Percentiles rank a stretch among this genome's conserved stretches.
These are phyloP conservation scores for Ophiostoma tasmaniense DNA, from an alignment of 2,329 filamentous ascomycete genomes.

Conservation along the genomic window DNA sequence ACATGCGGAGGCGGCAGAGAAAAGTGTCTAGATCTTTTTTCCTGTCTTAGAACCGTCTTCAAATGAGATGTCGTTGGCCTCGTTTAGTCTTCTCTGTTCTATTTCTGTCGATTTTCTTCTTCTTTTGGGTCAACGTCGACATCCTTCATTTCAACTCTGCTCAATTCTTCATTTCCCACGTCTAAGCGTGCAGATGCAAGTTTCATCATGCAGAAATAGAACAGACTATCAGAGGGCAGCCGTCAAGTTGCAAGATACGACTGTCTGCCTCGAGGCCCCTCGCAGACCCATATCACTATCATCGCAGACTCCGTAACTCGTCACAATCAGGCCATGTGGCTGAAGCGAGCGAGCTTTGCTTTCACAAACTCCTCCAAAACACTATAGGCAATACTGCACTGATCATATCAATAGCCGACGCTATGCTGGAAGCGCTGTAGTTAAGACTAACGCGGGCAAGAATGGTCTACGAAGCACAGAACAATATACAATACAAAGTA, in stretches of 20 bases:
- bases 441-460: neutral
- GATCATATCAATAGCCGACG: neutral
- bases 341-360: neutral
- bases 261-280: neutral
- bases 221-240: neutral
- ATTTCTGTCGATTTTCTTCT: neutral
- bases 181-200: neutral
- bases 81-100: neutral
- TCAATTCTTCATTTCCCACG: neutral
- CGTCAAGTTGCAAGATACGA: neutral
- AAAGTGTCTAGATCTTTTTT: neutral
- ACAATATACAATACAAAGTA: too few relatives aligned
- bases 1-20: neutral
- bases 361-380: neutral
- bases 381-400: neutral
- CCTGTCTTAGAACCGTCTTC: neutral
- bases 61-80: too few relatives aligned
- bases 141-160: neutral
- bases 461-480: neutral
- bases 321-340: slow-evolving; percentile 1
- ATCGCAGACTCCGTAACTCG: neutral
- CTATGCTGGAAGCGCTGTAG: neutral
- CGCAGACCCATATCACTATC: neutral
- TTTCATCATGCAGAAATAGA: neutral
- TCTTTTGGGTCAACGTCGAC: neutral